Evolutionary conservation across 305 asterid genomes (phyloP), one percentile per base, ranked within the genome.

Genomic region (Vinca major): DNA sequence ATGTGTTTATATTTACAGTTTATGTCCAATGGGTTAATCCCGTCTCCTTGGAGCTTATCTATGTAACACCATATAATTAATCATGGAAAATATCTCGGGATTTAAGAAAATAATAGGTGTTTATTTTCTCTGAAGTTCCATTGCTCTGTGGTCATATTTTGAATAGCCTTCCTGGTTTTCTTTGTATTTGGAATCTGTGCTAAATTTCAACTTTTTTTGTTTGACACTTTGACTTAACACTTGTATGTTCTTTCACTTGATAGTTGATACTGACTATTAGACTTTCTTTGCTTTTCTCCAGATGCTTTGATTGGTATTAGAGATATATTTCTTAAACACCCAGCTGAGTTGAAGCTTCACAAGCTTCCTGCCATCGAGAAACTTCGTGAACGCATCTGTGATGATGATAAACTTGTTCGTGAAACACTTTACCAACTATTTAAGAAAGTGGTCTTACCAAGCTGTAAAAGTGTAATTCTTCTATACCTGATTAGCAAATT

Each of bases 301-400:
- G 99, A 88, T 78, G 96, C 97, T 50, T 78, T 93, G 78, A 71
- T 76, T 14, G 97, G 96, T 43, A 80, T 93, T 54, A 88, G 79
- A 83, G 96, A 89, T 67, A 71, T 93, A 78, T 79, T 93, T 82
- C 78, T 77, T 71, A 87, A 83, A 52, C 76, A 89, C 77, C 97
- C 96, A 54, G 75, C 66, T 75, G 99, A 91, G 81, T 70, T 93
- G 86, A 89, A 84, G 92, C 78, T 85, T 74, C 96, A 91, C 81
- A 91, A 86, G 77, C 86, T 91, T 69, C 91, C 96, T 75, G 86
- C 90, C 69, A 73, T 91, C 54, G 97, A 91, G 77, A 93, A 89
- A 77, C 86, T 93, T 67, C 95, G 99, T 62, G 96, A 89, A 69
- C 96, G 97, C 49, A 89, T 93, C 64, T 85, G 88, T 70, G 99